Percentiles rank a stretch among this genome's conserved stretches.
Evolutionary conservation across 768 basidiomycete genomes (phyloP).

Genomic region (Calvatia gigantea): DNA sequence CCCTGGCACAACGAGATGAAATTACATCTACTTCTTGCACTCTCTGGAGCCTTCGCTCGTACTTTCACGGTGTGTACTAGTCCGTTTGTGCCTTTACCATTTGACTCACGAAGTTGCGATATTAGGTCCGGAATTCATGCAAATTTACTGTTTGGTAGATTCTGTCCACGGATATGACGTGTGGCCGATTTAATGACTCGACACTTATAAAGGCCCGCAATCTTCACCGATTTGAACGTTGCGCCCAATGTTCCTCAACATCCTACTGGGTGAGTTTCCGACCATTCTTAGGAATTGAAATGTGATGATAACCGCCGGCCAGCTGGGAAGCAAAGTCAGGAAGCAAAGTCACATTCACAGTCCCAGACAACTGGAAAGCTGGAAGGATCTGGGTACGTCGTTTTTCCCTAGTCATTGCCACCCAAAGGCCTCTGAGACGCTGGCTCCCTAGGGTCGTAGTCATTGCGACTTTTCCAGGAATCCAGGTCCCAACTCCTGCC

Average conservation of each 20-base stretch:
- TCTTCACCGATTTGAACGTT: slow-evolving; percentile 55
- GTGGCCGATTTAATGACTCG: neutral
- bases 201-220: slow-evolving; percentile 31
- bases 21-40: neutral
- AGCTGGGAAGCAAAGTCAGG: slow-evolving; percentile 39
- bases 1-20: neutral
- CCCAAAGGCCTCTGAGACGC: neutral
- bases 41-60: neutral
- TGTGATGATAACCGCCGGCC: neutral
- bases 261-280: slow-evolving; percentile 36
- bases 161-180: neutral
- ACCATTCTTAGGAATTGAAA: neutral
- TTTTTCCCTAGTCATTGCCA: neutral
- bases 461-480: slow-evolving; percentile 53
- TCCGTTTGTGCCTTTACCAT: neutral
- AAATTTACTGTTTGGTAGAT: slow-evolving; percentile 63
- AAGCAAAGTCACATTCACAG: slow-evolving; percentile 39
- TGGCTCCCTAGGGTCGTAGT: slow-evolving; percentile 47
- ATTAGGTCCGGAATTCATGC: slow-evolving; percentile 52
- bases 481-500: slow-evolving; percentile 48
- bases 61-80: neutral
- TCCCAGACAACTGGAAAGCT: slow-evolving; percentile 62
- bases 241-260: slow-evolving; percentile 40
- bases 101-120: neutral
- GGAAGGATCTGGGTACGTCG: slow-evolving; percentile 49